phyloP scores from a whole-genome alignment of 257 asterid genomes.

The Striga asiatica region DNA sequence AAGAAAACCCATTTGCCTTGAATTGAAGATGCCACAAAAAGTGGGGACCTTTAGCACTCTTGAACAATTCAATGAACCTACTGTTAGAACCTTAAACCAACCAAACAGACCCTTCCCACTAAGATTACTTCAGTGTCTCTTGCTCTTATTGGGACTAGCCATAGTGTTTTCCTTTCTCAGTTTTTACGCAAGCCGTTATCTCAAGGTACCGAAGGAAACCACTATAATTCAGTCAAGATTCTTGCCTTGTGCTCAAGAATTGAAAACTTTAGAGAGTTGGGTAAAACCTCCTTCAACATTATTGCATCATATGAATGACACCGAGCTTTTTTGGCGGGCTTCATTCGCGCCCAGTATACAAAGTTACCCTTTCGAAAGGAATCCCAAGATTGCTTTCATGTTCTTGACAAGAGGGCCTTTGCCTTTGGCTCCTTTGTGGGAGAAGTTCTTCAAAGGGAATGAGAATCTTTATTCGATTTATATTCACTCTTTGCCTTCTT shows the following conservation, averaged over 20 bases:
- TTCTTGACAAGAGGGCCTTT: conserved; percentile 85
- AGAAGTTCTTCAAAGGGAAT: conserved; percentile 60
- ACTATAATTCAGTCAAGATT: conserved; percentile 29
- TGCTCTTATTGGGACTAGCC: conserved; percentile 62
- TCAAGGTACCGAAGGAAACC: conserved; percentile 37
- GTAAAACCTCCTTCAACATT: conserved; percentile 41
- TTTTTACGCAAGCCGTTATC: conserved; percentile 42
- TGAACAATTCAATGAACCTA: conserved; percentile 58
- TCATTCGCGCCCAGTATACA: conserved; percentile 48
- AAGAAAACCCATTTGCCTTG: not conserved
- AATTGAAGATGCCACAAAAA: conserved; percentile 50
- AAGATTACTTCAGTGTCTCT: conserved; percentile 52
- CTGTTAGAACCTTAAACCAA: conserved; percentile 27
- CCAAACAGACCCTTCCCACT: conserved; percentile 48
- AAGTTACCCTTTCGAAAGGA: conserved; percentile 57
- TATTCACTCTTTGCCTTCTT: conserved; percentile 62
- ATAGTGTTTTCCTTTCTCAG: conserved; percentile 52
- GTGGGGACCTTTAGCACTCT: conserved; percentile 50
- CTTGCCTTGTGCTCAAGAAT: conserved; percentile 37
- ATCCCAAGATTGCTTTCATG: conserved; percentile 84
- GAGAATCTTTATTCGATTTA: conserved; percentile 62
- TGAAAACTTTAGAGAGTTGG: conserved; percentile 36
- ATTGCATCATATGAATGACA: conserved; percentile 59
- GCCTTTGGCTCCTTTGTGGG: conserved; percentile 88
- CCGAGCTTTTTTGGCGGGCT: conserved; percentile 78